A percentile compares a stretch with the other conserved stretches of the same genome.
Evolutionary conservation across 352 stramenopile genomes (phyloP).

Genomic region (Pythium aquatile): DNA sequence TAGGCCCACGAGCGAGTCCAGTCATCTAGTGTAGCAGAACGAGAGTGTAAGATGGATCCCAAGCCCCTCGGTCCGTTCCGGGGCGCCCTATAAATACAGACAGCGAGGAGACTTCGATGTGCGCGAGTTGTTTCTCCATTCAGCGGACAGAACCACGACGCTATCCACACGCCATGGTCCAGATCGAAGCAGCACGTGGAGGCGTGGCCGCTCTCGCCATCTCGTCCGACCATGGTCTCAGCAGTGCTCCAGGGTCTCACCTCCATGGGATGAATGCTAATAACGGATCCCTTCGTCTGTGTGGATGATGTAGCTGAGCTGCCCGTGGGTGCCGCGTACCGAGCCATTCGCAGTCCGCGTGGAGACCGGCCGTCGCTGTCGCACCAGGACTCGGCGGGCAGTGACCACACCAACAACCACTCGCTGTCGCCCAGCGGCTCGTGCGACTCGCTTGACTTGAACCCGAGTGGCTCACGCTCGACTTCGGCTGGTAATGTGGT

Average conservation of each 20-base stretch:
- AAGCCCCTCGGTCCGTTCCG: neutral
- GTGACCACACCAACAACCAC: conserved; percentile 3
- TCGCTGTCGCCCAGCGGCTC: conserved; percentile 17
- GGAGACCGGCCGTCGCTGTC: conserved; percentile 3
- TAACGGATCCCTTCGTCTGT: neutral
- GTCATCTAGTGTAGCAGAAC: neutral
- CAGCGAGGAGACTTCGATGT: neutral
- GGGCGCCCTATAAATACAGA: conserved; percentile 25
- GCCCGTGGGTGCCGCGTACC: conserved; percentile 44
- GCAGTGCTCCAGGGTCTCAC: neutral
- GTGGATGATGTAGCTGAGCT: conserved; percentile 36
- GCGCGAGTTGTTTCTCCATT: neutral
- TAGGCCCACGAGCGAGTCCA: neutral
- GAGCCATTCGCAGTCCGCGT: conserved; percentile 48
- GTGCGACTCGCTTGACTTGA: conserved; percentile 17
- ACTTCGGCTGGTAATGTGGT: neutral
- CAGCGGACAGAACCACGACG: neutral
- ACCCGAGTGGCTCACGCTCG: neutral
- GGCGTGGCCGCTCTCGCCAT: conserved; percentile 7
- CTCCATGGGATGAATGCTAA: neutral
- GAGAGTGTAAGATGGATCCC: neutral
- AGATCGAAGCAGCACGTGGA: conserved; percentile 7
- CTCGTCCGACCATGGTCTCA: conserved; percentile 15
- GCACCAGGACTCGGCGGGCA: conserved; percentile 20
- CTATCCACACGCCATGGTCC: conserved; percentile 1